Base-by-base conservation (phyloP, 257 asterid genomes). In the Ajuga chamaepitys region DNA sequence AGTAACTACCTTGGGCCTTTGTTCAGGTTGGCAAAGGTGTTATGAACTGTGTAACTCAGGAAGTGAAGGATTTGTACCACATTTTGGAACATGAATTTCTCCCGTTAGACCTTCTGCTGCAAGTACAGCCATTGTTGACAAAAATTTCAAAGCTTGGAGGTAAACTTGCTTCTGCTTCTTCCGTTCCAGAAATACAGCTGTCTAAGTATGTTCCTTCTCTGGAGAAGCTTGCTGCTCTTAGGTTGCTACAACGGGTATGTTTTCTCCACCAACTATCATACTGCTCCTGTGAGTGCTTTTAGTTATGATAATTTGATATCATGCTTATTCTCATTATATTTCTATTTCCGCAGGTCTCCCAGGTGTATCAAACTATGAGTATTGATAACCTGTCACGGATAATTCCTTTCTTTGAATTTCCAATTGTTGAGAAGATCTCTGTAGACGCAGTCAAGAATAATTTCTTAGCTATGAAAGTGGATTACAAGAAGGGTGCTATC, bases 21-120 rank as follows among this genome's bases (percentile, higher is more conserved):
- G 57, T 71, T 63, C 74, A 92, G 98, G 87, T 80, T 35, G 76
- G 89, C 17, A 92, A 92, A 78, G 98, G 98, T 41, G 96, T 92
- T 26, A 78, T 89, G 96, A 81, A 85, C 51, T 89, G 97, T 77
- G 97, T 79, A 7, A 78, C 86, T 51, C 97, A 81, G 68, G 98
- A 92, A 81, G 96, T 92, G 59, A 92, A 68, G 61, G 74, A 68
- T 45, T 48, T 68, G 5, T 58, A 46, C 67, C 52, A 58, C 48
- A 35, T 68, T 57, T 70, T 92, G 67, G 98, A 92, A 62, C 88
- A 85, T 21, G 96, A 84, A 56, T 82, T 77, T 77, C 81, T 78
- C 66, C 95, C 97, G 38, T 66, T 83, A 57, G 91, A 85, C 76
- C 74, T 92, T 58, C 86, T 91, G 5, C 25, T 81, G 67, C 88